These are phyloP conservation scores for Phytopythium aichiense DNA, from an alignment of 352 stramenopile species.

Conservation along the genomic window DNA sequence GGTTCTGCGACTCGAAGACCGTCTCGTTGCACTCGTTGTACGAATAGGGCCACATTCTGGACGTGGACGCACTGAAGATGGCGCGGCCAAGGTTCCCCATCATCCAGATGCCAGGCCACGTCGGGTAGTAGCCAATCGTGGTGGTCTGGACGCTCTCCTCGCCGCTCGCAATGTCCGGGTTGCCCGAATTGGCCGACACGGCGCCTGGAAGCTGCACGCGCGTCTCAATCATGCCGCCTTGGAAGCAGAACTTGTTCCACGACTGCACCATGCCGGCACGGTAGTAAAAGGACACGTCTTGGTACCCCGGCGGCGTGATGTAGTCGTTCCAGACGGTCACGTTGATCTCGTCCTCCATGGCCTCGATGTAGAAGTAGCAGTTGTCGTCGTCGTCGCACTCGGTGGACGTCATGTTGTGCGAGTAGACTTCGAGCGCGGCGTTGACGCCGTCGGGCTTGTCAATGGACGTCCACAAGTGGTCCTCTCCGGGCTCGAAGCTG, in stretches of 20 bases:
- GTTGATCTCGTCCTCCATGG: conserved; percentile 22
- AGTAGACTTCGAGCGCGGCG: conserved; percentile 90
- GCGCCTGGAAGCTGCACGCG: conserved; percentile 82
- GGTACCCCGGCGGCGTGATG: conserved; percentile 23
- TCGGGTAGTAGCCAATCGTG: conserved; percentile 20
- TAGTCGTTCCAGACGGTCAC: conserved; percentile 66
- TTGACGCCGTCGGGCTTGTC: conserved; percentile 66
- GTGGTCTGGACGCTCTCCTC: conserved; percentile 13
- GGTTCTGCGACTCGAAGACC: conserved; percentile 58
- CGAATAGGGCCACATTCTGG: conserved; percentile 95
- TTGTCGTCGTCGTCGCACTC: conserved; percentile 34
- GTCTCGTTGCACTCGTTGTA: conserved; percentile 90
- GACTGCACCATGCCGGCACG: conserved; percentile 83
- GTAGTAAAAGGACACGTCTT: conserved; percentile 31
- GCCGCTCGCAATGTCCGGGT: conserved; percentile 35
- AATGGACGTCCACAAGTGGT: conserved; percentile 89
- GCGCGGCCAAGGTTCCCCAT: conserved; percentile 95
- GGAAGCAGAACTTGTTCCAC: conserved; percentile 95
- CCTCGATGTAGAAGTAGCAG: conserved; percentile 45
- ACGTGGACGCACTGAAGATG: conserved; percentile 93
- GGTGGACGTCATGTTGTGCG: conserved; percentile 64
- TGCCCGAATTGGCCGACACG: conserved; percentile 26
- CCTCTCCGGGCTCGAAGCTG: conserved; percentile 80
- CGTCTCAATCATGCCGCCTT: conserved; percentile 90
- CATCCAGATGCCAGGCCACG: conserved; percentile 95